Base-by-base conservation (phyloP, 768 basidiomycete genomes). In the Boletus bicolor region DNA sequence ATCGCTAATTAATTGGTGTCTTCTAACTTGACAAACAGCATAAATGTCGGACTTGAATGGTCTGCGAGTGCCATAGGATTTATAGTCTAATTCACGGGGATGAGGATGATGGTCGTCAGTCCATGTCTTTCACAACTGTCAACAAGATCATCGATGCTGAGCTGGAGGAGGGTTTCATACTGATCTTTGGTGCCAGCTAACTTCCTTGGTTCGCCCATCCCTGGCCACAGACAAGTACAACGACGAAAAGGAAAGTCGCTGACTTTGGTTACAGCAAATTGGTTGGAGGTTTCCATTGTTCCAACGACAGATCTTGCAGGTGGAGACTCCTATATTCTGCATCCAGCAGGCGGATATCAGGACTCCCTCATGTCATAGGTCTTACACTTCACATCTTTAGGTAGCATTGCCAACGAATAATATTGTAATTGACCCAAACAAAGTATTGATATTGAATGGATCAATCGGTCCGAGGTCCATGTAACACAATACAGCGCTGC, bases 401-500 rank as follows among this genome's bases (percentile, higher is more conserved):
- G 12, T 36, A 21, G 45, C 41, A 39, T 44, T 37, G 28, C n/a
- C 30, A 21, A 36, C 21, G 47, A 44, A 24, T 39, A 19, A 24
- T 39, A 19, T 30, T 21, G 5, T 36, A 28, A 41, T 38, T 17
- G 21, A 21, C 19, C 26, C 28, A 26, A 38, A 21, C 26, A 42
- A 36, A 8, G 41, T 44, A 49, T 39, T 28, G 28, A 45, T 14
- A 46, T 28, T 32, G 17, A 28, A 26, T 19, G 12, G 7, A 39
- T 65, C 51, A 71, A 54, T 54, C 39, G 6, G 58, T 59, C 28
- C 76, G 72, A 19, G 67, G 68, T 5, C 91, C 89, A 64, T 93
- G 94, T 6, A 96, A 76, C 49, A 79, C 75, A 53, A 77, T 44
- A 70, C 93, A 96, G 28, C 94, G 81, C 59, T 87, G 79, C 73